Percentiles rank a stretch among this genome's conserved stretches.
Conservation (phyloP, 345 rosid genomes). For the Leavenworthia alabamica region DNA sequence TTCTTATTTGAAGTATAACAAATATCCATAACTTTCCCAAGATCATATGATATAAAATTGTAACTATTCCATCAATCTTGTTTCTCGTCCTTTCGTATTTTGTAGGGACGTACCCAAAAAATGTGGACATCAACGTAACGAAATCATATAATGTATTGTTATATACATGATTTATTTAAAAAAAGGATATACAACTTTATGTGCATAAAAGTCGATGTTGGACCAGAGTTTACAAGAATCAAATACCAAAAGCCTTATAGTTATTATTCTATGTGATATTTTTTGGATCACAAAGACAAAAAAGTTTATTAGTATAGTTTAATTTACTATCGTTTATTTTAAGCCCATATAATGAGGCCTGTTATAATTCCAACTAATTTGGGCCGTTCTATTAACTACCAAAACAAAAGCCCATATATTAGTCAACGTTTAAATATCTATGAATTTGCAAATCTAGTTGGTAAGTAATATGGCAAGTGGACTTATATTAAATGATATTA, state of each 20-base stretch:
- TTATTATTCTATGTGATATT: slow-evolving; percentile 9
- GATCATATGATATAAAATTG: neutral
- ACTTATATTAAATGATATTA: slow-evolving; percentile 4
- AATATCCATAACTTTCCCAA: neutral
- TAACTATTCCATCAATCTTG: neutral
- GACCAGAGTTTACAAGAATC: slow-evolving; percentile 12
- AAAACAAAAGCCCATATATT: neutral
- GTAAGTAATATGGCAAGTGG: slow-evolving; percentile 5
- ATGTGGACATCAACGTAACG: neutral
- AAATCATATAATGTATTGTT: neutral
- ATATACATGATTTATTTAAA: neutral
- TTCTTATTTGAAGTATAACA: neutral
- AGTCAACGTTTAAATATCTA: slow-evolving; percentile 3
- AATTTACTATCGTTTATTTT: neutral
- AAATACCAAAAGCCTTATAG: slow-evolving; percentile 17
- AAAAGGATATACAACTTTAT: neutral
- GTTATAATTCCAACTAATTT: neutral
- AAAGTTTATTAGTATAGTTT: neutral
- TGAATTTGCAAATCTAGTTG: neutral
- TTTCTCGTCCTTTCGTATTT: slow-evolving; percentile 12
- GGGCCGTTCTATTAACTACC: neutral
- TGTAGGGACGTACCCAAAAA: neutral
- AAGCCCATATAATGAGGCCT: neutral
- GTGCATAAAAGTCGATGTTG: slow-evolving; percentile 3
- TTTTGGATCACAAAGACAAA: slow-evolving; percentile 5